These are phyloP conservation scores for Ballota nigra DNA, from an alignment of 257 asterid genomes.

Conservation along the genomic window DNA sequence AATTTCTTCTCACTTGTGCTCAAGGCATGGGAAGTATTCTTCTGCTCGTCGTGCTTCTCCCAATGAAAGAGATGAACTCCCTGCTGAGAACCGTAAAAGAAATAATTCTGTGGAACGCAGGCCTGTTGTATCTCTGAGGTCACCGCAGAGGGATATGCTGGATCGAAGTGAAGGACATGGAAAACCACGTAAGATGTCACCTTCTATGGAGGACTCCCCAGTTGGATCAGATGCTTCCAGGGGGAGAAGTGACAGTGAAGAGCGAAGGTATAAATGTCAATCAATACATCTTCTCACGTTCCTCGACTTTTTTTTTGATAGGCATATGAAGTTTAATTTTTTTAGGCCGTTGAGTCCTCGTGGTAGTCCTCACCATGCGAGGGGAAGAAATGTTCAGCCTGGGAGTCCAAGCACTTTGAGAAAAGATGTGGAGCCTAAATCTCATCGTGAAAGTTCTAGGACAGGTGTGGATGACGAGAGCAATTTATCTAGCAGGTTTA, in stretches of 20 bases:
- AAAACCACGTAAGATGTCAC: slow-evolving; percentile 31
- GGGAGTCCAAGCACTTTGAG: slow-evolving; percentile 38
- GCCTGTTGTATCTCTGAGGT: slow-evolving; percentile 51
- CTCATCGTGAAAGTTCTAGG: slow-evolving; percentile 45
- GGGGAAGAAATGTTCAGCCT: slow-evolving; percentile 35
- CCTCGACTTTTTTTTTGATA: slow-evolving; percentile 12
- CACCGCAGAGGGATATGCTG: slow-evolving; percentile 58
- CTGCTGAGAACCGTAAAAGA: slow-evolving; percentile 32
- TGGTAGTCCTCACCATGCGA: slow-evolving; percentile 35
- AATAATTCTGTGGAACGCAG: slow-evolving; percentile 34
- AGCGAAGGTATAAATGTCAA: slow-evolving; percentile 39
- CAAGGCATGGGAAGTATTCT: slow-evolving; percentile 47
- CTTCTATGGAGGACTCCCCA: slow-evolving; percentile 43
- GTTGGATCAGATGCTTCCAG: slow-evolving; percentile 49
- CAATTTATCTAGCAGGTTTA: slow-evolving; percentile 41
- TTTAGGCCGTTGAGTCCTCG: slow-evolving; percentile 52
- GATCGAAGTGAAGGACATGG: slow-evolving; percentile 40
- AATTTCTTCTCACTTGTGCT: slow-evolving; percentile 27
- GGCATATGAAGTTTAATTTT: slow-evolving; percentile 10
- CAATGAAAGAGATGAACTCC: slow-evolving; percentile 32
- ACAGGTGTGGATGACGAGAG: slow-evolving; percentile 38
- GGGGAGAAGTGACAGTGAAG: slow-evolving; percentile 41
- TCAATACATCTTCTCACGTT: slow-evolving; percentile 13
- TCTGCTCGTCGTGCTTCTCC: slow-evolving; percentile 54
- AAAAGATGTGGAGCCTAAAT: slow-evolving; percentile 36